Conservation (phyloP, 179 eudicot genomes). For the Amaranthus tricolor region DNA sequence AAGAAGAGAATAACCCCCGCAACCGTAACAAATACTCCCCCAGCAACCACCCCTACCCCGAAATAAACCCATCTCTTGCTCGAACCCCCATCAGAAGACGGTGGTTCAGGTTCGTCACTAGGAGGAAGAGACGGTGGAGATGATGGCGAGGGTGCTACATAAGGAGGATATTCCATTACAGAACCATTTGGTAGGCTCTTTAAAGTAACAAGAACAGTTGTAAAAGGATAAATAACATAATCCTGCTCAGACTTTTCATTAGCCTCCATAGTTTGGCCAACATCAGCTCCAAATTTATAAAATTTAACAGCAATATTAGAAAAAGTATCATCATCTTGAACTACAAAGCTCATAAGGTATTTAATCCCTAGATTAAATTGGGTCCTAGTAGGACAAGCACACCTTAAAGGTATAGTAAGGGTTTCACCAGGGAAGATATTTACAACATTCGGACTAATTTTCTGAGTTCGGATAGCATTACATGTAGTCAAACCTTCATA, state of each 20-base stretch:
- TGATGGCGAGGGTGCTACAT: constrained; percentile 27
- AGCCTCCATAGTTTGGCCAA: constrained; percentile 38
- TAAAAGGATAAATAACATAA: constrained; percentile 40
- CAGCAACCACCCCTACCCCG: constrained; percentile 35
- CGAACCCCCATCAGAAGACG: constrained; percentile 11
- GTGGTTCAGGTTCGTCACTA: constrained; percentile 25
- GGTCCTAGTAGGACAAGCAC: constrained; percentile 64
- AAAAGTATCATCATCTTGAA: constrained; percentile 31
- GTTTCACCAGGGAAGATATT: constrained; percentile 28
- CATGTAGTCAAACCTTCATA: constrained; percentile 64
- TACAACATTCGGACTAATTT: constrained; percentile 22
- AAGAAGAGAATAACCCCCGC: constrained; percentile 17
- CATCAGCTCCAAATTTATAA: constrained; percentile 29
- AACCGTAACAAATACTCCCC: constrained; percentile 27
- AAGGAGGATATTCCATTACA: constrained; percentile 21
- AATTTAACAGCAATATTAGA: constrained; percentile 35
- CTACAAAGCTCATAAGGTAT: constrained; percentile 52
- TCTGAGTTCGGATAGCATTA: constrained; percentile 27
- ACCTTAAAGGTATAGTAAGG: constrained; percentile 47
- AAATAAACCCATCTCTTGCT: constrained; percentile 55
- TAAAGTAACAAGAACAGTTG: constrained; percentile 54
- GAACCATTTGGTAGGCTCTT: constrained; percentile 46
- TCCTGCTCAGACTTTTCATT: constrained; percentile 42
- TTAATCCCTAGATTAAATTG: constrained; percentile 36
- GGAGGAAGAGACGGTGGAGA: constrained; percentile 34